Percentiles rank a stretch among this genome's conserved stretches.
Conservation (phyloP, 108 stramenopile genomes). For the Fragilariopsis cylindrus region DNA sequence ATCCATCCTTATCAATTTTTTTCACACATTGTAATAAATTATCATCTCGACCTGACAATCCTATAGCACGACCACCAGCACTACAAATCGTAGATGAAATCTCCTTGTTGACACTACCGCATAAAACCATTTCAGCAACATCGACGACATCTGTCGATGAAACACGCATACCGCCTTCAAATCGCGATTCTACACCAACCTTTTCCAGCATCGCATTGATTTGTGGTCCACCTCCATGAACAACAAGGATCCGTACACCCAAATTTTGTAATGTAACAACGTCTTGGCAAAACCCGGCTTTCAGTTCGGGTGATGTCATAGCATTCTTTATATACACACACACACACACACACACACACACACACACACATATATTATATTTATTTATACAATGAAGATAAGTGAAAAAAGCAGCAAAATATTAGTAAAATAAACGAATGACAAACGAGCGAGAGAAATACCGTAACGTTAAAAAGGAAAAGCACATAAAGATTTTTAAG, state of each 20-base stretch:
- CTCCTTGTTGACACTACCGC: constrained; percentile 92
- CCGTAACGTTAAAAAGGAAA: not conserved
- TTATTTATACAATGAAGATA: not conserved
- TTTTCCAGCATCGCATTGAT: constrained; percentile 84
- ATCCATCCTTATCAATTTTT: constrained; percentile 56
- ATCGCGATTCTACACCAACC: constrained; percentile 80
- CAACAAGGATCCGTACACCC: constrained; percentile 85
- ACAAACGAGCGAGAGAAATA: not conserved
- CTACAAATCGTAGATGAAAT: constrained; percentile 76
- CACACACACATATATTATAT: not conserved
- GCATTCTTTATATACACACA: constrained; percentile 51
- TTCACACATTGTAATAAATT: constrained; percentile 81
- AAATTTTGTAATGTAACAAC: constrained; percentile 82
- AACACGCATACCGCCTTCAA: constrained; percentile 90
- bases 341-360: no score
- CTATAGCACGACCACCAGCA: constrained; percentile 88
- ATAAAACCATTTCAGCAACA: constrained; percentile 97
- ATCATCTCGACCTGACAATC: constrained; percentile 91
- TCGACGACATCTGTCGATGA: constrained; percentile 88
- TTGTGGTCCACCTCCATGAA: constrained; percentile 96
- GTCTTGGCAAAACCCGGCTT: constrained; percentile 80
- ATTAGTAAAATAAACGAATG: not conserved
- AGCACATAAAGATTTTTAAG: not conserved
- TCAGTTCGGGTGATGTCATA: constrained; percentile 87
- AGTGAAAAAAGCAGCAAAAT: not conserved